Evolutionary conservation across 2,329 filamentous ascomycete species (phyloP), one percentile per base, ranked within the genome.

Genomic region (Blastomyces gilchristii): DNA sequence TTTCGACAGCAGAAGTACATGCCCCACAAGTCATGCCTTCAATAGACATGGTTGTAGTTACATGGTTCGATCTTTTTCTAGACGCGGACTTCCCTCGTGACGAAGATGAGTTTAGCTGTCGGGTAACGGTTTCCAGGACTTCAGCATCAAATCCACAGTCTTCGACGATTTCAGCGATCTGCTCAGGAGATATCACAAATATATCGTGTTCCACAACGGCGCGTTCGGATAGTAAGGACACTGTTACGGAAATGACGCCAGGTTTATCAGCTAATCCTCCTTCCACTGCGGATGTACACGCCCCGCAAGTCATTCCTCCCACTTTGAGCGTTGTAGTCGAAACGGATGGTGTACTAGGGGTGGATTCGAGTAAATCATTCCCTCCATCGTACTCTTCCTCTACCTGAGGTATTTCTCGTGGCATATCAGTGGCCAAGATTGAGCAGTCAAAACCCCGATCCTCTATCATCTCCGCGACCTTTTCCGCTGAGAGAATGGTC

Each of bases 21-120:
- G 94, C 91, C 28, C 93, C 93, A 72, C 94, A 97, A 0, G 94
- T 99, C 94, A 99, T 99, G 60, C 94, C 94, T 68, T 94, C 90
- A 62, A 99, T 90, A 4, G 89, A 86, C 22, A 99, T 82, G 0
- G 92, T 97, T 0, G 92, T 97, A 0, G 85, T 90, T 63, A 87
- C 81, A 2, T 70, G 67, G 34, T 74, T 75, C 8, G 72, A 64
- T 61, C 75, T 78, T 39, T 68, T 66, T 58, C 74, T 68, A 8
- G 73, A 65, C 67, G 71, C 60, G 53, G 43, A 56, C 58, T 71
- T 61, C 18, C 72, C 68, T 66, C 73, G 65, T 72, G 75, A 60
- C 75, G 68, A 53, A 73, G 70, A 62, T 82, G 62, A 49, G 50
- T 50, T 61, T 56, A 58, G 65, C 59, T 65, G 66, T 49, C 61